Conservation (phyloP, 495 filamentous ascomycete genomes). For the Penicillium ochrochloron region DNA sequence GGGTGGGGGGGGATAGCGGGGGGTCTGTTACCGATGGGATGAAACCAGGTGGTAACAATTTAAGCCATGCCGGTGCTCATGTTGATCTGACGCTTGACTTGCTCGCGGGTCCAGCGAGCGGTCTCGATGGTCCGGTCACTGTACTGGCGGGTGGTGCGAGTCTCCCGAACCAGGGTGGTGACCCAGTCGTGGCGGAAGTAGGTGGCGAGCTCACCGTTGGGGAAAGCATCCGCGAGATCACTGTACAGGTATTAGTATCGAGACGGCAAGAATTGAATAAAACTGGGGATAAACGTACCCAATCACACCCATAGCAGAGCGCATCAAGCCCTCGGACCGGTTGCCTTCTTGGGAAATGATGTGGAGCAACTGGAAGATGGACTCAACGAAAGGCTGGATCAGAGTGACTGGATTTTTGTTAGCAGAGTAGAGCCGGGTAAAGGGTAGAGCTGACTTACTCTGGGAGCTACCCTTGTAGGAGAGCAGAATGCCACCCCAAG, state of each 20-base stretch:
- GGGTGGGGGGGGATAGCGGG: background rate
- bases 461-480: constrained; percentile 75
- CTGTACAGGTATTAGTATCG: constrained; percentile 55
- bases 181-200: constrained; percentile 93
- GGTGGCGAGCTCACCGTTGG: constrained; percentile 79
- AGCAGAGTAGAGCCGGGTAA: constrained; percentile 29
- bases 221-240: constrained; percentile 93
- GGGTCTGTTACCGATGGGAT: constrained; percentile 17
- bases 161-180: constrained; percentile 82
- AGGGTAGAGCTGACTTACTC: constrained; percentile 41
- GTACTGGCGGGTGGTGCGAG: constrained; percentile 82
- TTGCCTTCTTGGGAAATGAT: constrained; percentile 78
- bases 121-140: constrained; percentile 83
- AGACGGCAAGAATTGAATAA: constrained; percentile 1
- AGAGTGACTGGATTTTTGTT: constrained; percentile 55
- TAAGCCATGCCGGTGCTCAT: constrained; percentile 48
- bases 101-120: constrained; percentile 95
- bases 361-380: constrained; percentile 88
- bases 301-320: constrained; percentile 93
- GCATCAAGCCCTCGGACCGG: constrained; percentile 88
- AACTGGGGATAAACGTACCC: constrained; percentile 63
- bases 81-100: constrained; percentile 88
- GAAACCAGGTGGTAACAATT: constrained; percentile 17
- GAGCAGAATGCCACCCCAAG: constrained; percentile 93
- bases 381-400: constrained; percentile 77